Evolutionary conservation across 2,329 filamentous ascomycete species (phyloP).

Genomic region (Fusarium clavum): DNA sequence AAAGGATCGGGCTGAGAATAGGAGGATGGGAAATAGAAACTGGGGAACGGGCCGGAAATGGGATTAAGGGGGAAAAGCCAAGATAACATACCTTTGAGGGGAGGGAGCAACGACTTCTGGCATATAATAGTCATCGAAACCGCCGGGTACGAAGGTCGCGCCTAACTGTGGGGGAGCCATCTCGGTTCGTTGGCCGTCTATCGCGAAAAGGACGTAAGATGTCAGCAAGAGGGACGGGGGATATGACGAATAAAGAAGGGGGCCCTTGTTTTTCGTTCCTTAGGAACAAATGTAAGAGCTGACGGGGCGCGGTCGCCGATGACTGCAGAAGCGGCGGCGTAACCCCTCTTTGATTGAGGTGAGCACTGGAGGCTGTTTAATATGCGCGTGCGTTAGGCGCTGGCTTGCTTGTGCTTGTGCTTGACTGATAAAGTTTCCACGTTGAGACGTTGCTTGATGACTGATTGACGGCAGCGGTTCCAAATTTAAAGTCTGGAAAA

Average conservation of each 20-base stretch:
- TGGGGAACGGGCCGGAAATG: constrained; percentile 34
- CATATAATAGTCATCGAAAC: constrained; percentile 70
- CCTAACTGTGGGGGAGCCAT: constrained; percentile 54
- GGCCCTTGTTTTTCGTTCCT: constrained; percentile 42
- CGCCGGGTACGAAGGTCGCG: constrained; percentile 70
- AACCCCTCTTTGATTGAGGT: constrained; percentile 42
- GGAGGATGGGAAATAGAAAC: constrained; percentile 37
- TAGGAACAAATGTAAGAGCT: constrained; percentile 43
- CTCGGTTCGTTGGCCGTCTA: constrained; percentile 47
- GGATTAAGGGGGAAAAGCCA: constrained; percentile 30
- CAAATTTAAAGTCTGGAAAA: constrained; percentile 16
- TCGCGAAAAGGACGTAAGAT: constrained; percentile 47
- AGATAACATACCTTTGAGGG: constrained; percentile 65
- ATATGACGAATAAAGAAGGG: constrained; percentile 44
- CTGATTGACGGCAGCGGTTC: constrained; percentile 28
- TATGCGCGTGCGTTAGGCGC: constrained; percentile 36
- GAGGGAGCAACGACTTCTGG: constrained; percentile 69
- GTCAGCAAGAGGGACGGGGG: constrained; percentile 47
- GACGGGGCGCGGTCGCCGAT: constrained; percentile 43
- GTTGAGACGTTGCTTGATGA: constrained; percentile 13
- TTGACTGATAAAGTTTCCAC: constrained; percentile 8
- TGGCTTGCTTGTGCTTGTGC: constrained; percentile 5
- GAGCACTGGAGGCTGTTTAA: constrained; percentile 37
- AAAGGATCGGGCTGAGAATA: constrained; percentile 25
- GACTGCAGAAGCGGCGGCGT: constrained; percentile 45